Evolutionary conservation across 768 basidiomycete genomes (phyloP).

Genomic region (Mycena amicta): DNA sequence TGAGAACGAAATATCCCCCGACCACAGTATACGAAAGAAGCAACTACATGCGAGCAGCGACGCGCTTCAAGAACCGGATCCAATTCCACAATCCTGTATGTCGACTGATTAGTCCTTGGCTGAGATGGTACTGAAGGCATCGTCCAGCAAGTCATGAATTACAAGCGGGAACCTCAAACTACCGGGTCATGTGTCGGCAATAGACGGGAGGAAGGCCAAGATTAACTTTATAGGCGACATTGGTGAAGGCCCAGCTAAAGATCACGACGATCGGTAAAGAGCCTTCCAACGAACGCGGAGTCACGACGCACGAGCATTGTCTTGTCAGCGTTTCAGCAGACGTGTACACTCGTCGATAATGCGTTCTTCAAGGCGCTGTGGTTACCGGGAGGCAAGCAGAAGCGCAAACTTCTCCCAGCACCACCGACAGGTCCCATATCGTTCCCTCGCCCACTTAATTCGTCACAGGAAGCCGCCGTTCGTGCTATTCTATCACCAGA

Average conservation of each 20-base stretch:
- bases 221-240: constrained; percentile 30
- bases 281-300: constrained; percentile 52
- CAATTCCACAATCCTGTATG: constrained; percentile 31
- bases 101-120: not conserved
- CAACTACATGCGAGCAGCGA: constrained; percentile 36
- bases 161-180: not conserved
- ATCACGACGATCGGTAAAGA: constrained; percentile 53
- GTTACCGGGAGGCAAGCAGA: constrained; percentile 16
- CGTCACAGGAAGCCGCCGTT: constrained; percentile 39
- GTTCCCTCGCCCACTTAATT: constrained; percentile 33
- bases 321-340: constrained; percentile 31
- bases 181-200: not conserved
- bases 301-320: constrained; percentile 27
- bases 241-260: constrained; percentile 26
- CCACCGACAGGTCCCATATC: not conserved
- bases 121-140: not conserved
- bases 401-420: not conserved
- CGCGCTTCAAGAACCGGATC: constrained; percentile 49
- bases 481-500: constrained; percentile 35
- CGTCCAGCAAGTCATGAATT: not conserved
- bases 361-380: constrained; percentile 41
- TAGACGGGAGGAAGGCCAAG: constrained; percentile 39
- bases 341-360: constrained; percentile 28
- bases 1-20: constrained; percentile 48
- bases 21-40: constrained; percentile 31